Percentiles rank a stretch among this genome's conserved stretches.
phyloP scores from a whole-genome alignment of 169 alveolate species.

The Plasmodium falciparum region DNA sequence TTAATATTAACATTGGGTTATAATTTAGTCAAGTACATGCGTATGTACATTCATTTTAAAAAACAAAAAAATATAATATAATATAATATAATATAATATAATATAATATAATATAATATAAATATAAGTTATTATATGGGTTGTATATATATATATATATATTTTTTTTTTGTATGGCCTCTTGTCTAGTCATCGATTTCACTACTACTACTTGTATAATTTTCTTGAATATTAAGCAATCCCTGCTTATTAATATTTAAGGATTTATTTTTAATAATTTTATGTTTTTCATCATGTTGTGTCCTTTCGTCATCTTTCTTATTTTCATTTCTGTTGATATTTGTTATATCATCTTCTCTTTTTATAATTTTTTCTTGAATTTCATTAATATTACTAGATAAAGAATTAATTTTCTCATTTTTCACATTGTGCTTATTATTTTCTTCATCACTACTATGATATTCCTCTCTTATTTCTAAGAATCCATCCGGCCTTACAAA shows the following conservation, averaged over 20 bases:
- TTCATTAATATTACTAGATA: not conserved
- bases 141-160: too few species aligned
- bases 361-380: not conserved
- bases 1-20: too few species aligned
- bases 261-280: not conserved
- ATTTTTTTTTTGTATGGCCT: not conserved
- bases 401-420: not conserved
- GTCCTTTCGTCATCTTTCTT: not conserved
- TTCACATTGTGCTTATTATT: not conserved
- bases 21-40: too few species aligned
- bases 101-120: too few species aligned
- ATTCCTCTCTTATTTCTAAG: slow-evolving; percentile 54
- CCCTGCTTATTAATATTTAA: slow-evolving; percentile 67
- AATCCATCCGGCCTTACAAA: slow-evolving; percentile 62
- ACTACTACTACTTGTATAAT: slow-evolving; percentile 46
- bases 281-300: not conserved
- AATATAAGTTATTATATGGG: too few species aligned
- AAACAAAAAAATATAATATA: too few species aligned
- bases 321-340: not conserved
- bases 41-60: too few species aligned
- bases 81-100: too few species aligned
- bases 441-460: slow-evolving; percentile 51
- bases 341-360: not conserved
- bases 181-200: slow-evolving; percentile 2
- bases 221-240: slow-evolving; percentile 37